Percentiles rank a stretch among this genome's conserved stretches.
phyloP scores from a whole-genome alignment of 2,329 filamentous ascomycete species.

The Clarireedia hainanense region DNA sequence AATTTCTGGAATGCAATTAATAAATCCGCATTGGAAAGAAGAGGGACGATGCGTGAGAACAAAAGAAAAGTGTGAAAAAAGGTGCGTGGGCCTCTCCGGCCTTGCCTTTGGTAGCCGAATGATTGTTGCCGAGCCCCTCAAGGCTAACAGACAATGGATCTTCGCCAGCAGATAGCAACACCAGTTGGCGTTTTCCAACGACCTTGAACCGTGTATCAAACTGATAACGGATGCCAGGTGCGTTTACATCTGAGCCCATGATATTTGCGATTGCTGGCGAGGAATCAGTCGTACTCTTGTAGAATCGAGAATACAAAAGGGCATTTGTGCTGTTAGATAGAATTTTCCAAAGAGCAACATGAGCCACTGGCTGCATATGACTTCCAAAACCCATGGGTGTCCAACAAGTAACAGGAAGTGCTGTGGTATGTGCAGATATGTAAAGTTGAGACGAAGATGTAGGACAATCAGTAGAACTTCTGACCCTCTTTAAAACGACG shows the following conservation, averaged over 20 bases:
- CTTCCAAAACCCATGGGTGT: background rate
- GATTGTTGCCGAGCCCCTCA: constrained; percentile 6
- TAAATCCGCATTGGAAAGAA: background rate
- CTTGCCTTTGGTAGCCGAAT: constrained; percentile 3
- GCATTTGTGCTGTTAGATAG: background rate
- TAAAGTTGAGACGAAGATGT: background rate
- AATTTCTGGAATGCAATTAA: constrained; percentile 10
- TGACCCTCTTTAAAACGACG: constrained; percentile 7
- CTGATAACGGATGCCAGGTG: constrained; percentile 17
- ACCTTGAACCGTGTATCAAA: constrained; percentile 36
- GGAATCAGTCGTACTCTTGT: background rate
- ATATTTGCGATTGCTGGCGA: constrained; percentile 13
- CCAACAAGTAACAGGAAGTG: background rate
- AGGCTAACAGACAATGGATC: constrained; percentile 28
- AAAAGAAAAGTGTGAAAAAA: background rate
- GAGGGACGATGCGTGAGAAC: no score
- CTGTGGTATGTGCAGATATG: background rate
- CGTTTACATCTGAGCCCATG: constrained; percentile 22
- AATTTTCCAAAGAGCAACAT: background rate
- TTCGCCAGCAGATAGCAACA: constrained; percentile 38
- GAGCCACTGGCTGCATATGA: background rate
- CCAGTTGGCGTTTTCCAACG: constrained; percentile 41
- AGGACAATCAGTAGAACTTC: background rate
- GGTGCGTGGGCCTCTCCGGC: background rate
- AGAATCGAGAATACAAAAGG: no score